Evolutionary conservation across 208 protist species (phyloP).

Genomic region (Leishmania mexicana): DNA sequence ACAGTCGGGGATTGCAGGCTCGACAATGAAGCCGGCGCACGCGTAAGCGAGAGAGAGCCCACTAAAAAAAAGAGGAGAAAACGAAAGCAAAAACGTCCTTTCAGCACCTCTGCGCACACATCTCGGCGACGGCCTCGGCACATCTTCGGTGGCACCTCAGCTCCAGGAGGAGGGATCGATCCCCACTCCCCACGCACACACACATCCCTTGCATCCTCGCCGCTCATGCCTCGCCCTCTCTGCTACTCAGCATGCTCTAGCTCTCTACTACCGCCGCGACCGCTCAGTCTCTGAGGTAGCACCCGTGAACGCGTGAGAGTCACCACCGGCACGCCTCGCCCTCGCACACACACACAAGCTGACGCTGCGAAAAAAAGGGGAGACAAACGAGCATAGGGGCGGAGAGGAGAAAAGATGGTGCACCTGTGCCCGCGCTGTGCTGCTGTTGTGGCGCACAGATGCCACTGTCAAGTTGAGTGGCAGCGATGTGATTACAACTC

Average conservation of each 20-base stretch:
- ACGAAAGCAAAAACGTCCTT: neutral
- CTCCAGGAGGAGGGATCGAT: neutral
- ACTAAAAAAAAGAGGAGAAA: slow-evolving; percentile 3
- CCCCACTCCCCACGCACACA: no score
- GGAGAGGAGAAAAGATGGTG: neutral
- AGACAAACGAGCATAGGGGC: neutral
- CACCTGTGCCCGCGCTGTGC: neutral
- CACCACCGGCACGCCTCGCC: neutral
- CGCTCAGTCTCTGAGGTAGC: neutral
- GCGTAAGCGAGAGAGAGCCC: neutral
- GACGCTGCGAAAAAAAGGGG: neutral
- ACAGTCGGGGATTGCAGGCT: neutral
- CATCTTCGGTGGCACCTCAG: neutral
- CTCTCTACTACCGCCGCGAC: neutral
- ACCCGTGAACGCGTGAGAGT: no score
- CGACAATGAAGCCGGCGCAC: neutral
- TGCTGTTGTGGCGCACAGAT: neutral
- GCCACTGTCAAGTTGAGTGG: neutral
- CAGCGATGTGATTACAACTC: slow-evolving; percentile 15
- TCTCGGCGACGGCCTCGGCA: neutral
- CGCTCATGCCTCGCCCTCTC: neutral
- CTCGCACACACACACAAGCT: neutral
- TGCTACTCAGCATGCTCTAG: neutral
- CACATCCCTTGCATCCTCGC: neutral
- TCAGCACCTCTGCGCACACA: neutral